These are phyloP conservation scores for Gossypium aridum DNA, from an alignment of 441 rosid genomes.

Conservation along the genomic window DNA sequence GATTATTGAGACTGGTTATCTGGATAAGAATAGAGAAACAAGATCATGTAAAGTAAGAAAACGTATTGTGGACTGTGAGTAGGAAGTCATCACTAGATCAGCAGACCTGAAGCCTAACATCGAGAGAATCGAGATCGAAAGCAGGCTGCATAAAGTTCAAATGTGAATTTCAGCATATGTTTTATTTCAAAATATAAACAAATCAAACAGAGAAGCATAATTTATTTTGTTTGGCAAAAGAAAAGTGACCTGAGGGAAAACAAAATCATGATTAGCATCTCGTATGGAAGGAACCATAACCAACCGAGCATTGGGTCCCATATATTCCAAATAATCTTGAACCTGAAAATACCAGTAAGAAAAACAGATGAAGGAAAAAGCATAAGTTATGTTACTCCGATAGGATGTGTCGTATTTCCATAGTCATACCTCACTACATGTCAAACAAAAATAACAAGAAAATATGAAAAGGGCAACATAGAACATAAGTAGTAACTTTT, in stretches of 20 bases:
- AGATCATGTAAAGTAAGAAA: background rate
- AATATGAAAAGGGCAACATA: background rate
- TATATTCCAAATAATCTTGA: conserved; percentile 74
- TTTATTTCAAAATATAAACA: background rate
- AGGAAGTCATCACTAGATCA: background rate
- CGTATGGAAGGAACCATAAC: conserved; percentile 77
- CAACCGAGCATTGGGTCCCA: conserved; percentile 63
- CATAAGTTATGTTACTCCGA: background rate
- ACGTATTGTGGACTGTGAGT: background rate
- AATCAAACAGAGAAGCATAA: background rate
- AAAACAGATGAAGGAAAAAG: conserved; percentile 7
- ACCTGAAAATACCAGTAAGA: conserved; percentile 41
- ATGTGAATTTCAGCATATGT: conserved; percentile 3
- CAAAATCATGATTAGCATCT: conserved; percentile 89
- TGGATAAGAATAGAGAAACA: conserved; percentile 23
- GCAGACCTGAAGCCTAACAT: conserved; percentile 50
- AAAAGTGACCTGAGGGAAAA: conserved; percentile 86
- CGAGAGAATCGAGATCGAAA: conserved; percentile 46
- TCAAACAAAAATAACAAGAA: background rate
- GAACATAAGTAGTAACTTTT: background rate
- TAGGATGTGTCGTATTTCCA: background rate
- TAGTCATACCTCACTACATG: background rate
- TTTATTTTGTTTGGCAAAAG: background rate
- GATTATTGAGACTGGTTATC: conserved; percentile 75
- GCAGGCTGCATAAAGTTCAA: conserved; percentile 58